A percentile compares a stretch with the other conserved stretches of the same genome.
phyloP scores from a whole-genome alignment of 805 yeast genomes.

The Wickerhamomyces rabaulensis region DNA sequence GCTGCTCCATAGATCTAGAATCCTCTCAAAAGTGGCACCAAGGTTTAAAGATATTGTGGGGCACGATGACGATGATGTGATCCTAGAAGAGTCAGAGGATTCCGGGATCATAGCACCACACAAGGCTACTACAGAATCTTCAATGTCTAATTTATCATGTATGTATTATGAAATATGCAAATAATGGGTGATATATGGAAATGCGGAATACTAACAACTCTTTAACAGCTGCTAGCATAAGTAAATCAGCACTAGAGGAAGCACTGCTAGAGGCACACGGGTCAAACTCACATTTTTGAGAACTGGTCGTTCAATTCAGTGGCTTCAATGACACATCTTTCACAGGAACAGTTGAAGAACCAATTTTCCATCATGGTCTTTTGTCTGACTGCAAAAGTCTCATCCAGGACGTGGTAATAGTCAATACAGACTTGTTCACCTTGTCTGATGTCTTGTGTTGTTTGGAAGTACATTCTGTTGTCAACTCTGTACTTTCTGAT shows the following conservation, averaged over 20 bases:
- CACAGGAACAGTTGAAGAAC: slow-evolving; percentile 56
- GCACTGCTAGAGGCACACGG: slow-evolving; percentile 28
- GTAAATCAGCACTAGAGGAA: slow-evolving; percentile 37
- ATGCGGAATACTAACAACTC: slow-evolving; percentile 5
- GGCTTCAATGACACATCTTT: slow-evolving; percentile 33
- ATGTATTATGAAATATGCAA: slow-evolving; percentile 7
- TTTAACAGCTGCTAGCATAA: slow-evolving; percentile 26
- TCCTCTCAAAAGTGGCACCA: slow-evolving; percentile 18
- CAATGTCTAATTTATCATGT: slow-evolving; percentile 29
- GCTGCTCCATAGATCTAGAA: slow-evolving; percentile 21
- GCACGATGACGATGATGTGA: slow-evolving; percentile 7
- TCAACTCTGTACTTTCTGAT: slow-evolving; percentile 38
- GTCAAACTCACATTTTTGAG: slow-evolving; percentile 22
- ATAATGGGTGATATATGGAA: not conserved
- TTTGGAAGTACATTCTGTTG: slow-evolving; percentile 36
- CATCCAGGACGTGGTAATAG: slow-evolving; percentile 48
- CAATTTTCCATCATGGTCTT: slow-evolving; percentile 42
- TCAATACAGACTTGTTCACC: slow-evolving; percentile 55
- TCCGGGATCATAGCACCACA: not conserved
- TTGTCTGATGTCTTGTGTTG: slow-evolving; percentile 32
- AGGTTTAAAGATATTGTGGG: slow-evolving; percentile 14
- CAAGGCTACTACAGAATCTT: slow-evolving; percentile 14
- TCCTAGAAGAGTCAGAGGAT: not conserved
- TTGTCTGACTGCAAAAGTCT: slow-evolving; percentile 36
- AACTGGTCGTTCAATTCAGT: slow-evolving; percentile 6